These are phyloP conservation scores for Pichia sp. DNA, from an alignment of 1,139 yeast genomes.

Conservation along the genomic window DNA sequence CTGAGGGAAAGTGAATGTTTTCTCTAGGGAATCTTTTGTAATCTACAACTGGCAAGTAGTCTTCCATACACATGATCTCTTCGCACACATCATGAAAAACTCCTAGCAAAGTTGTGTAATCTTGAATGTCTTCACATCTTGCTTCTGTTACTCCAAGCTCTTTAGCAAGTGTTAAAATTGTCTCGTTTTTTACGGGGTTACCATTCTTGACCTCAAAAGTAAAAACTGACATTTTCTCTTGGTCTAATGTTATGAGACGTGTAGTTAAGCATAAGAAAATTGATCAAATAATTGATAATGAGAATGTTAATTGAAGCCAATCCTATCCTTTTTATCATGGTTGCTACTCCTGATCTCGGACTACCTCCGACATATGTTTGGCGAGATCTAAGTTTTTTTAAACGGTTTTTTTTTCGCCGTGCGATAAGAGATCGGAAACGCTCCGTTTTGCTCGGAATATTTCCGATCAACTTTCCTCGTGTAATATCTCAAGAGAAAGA, in stretches of 20 bases:
- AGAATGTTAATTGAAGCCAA: too few relatives aligned
- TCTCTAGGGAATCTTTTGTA: conserved; percentile 33
- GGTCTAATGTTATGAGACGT: background rate
- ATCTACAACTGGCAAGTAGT: conserved; percentile 23
- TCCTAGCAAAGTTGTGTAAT: conserved; percentile 24
- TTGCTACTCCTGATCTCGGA: too few relatives aligned
- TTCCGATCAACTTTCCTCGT: too few relatives aligned
- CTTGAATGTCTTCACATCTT: conserved; percentile 13
- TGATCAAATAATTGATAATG: too few relatives aligned
- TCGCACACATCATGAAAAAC: conserved; percentile 29
- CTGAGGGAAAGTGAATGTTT: conserved; percentile 27
- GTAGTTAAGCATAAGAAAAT: too few relatives aligned
- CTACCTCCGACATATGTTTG: too few relatives aligned
- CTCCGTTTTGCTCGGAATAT: too few relatives aligned
- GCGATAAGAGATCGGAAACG: too few relatives aligned
- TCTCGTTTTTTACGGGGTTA: background rate
- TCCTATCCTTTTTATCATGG: too few relatives aligned
- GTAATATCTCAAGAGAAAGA: too few relatives aligned
- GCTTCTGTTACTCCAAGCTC: background rate
- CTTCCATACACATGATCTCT: conserved; percentile 27
- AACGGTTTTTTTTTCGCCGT: too few relatives aligned
- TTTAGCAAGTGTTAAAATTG: background rate
- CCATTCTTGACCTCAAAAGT: background rate
- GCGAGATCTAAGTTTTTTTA: too few relatives aligned
- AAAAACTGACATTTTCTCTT: background rate